These are phyloP conservation scores for Porodaedalea pini DNA, from an alignment of 1,284 basidiomycete genomes.

Conservation along the genomic window DNA sequence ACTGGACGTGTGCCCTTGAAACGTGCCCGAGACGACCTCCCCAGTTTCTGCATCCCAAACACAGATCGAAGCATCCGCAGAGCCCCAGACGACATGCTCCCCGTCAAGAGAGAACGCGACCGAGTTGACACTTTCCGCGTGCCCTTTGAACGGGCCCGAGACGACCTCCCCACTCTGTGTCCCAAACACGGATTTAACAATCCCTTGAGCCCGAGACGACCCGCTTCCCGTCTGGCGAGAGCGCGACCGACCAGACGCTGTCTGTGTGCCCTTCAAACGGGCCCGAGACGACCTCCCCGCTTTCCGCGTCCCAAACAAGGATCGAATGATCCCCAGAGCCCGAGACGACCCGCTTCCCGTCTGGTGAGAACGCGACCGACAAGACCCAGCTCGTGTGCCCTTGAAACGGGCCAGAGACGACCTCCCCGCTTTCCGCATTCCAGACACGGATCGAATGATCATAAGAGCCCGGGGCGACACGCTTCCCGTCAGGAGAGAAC, in stretches of 20 bases:
- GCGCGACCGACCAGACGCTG: no score
- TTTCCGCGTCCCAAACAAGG: conserved; percentile 18
- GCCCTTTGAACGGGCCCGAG: conserved; percentile 9
- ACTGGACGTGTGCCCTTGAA: conserved; percentile 3
- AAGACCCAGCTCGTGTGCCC: conserved; percentile 22
- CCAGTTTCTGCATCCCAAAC: conserved; percentile 18
- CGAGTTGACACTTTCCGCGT: conserved; percentile 20
- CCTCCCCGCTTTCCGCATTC: no score
- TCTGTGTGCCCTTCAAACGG: conserved; percentile 3
- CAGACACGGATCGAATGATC: no score
- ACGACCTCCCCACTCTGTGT: not conserved
- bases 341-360: conserved; percentile 16
- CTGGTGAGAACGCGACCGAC: conserved; percentile 17
- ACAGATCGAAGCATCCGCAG: conserved; percentile 16
- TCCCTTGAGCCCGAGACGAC: no score
- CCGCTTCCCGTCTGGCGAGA: no score
- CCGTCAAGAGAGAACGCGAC: conserved; percentile 20
- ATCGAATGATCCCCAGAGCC: conserved; percentile 18
- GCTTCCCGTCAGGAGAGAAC: not conserved
- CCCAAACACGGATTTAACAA: not conserved
- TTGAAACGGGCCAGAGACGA: not conserved
- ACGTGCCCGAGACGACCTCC: not conserved
- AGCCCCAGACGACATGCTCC: conserved; percentile 14
- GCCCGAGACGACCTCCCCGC: not conserved
- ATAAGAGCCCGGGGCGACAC: not conserved